These are phyloP conservation scores for Amaranthus cruentus DNA, from an alignment of 148 eudicot species.

Conservation along the genomic window DNA sequence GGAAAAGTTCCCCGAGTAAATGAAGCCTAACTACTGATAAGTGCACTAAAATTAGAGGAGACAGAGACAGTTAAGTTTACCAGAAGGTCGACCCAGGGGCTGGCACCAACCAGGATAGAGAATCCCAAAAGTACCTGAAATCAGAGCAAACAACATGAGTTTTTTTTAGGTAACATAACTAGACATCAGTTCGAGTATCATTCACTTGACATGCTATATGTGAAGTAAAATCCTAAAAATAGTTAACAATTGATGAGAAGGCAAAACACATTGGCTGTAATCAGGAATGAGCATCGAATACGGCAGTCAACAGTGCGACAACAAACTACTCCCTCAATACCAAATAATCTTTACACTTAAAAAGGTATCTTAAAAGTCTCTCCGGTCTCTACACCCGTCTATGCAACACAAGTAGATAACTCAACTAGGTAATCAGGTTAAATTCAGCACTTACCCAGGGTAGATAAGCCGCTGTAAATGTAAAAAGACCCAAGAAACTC, in stretches of 20 bases:
- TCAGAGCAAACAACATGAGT: constrained; percentile 2
- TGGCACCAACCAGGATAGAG: constrained; percentile 95
- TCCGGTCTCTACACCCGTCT: not conserved
- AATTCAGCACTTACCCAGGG: constrained; percentile 67
- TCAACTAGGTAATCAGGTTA: not conserved
- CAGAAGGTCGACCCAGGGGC: constrained; percentile 97
- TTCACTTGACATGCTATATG: constrained; percentile 7
- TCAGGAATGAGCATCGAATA: not conserved
- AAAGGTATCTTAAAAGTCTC: too few relatives aligned
- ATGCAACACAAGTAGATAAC: not conserved
- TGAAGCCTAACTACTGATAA: not conserved
- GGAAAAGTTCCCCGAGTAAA: not conserved
- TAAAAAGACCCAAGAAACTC: constrained; percentile 98
- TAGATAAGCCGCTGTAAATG: constrained; percentile 95
- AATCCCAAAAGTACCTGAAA: constrained; percentile 90
- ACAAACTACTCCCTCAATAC: not conserved
- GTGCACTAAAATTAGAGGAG: not conserved
- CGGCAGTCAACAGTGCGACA: not conserved
- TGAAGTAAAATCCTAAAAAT: not conserved
- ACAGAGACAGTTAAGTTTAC: constrained; percentile 28
- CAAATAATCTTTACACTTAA: not conserved
- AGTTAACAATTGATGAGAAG: not conserved
- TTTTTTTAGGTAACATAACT: not conserved
- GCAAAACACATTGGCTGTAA: not conserved
- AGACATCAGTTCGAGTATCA: not conserved